Evolutionary conservation across 805 yeast species (phyloP).

Genomic region (Nakazawaea wickerhamii): DNA sequence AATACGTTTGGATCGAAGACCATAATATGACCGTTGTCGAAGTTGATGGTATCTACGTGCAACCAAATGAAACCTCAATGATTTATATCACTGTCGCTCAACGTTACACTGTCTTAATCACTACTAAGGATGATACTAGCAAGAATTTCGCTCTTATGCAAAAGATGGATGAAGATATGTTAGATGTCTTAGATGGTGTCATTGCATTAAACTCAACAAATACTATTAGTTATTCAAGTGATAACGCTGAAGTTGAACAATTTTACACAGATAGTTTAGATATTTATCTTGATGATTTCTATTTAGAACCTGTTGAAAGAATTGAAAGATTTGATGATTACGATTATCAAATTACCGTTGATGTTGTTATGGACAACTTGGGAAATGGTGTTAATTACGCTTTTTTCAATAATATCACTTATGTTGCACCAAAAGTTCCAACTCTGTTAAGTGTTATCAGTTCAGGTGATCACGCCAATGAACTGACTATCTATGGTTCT

Average conservation of each 20-base stretch:
- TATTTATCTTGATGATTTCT: conserved; percentile 69
- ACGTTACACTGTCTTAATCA: conserved; percentile 76
- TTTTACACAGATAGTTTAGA: conserved; percentile 42
- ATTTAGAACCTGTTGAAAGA: conserved; percentile 57
- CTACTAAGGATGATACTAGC: conserved; percentile 57
- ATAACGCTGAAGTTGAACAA: conserved; percentile 31
- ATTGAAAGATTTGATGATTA: conserved; percentile 57
- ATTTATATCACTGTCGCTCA: conserved; percentile 87
- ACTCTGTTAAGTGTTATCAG: conserved; percentile 71
- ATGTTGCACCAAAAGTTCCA: conserved; percentile 79
- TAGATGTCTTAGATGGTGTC: conserved; percentile 66
- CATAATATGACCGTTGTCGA: conserved; percentile 84
- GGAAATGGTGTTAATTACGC: conserved; percentile 89
- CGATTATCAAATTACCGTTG: conserved; percentile 62
- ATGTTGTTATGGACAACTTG: conserved; percentile 80
- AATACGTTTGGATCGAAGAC: conserved; percentile 82
- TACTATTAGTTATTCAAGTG: conserved; percentile 54
- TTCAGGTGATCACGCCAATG: conserved; percentile 55
- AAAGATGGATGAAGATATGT: conserved; percentile 74
- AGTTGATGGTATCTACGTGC: conserved; percentile 85
- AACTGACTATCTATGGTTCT: conserved; percentile 62
- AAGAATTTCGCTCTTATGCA: conserved; percentile 80
- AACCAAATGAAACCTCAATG: conserved; percentile 63
- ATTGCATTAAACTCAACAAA: conserved; percentile 70
- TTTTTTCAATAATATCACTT: conserved; percentile 87